Conservation (phyloP, 148 eudicot species). For the Rhododendron kiyosumense region DNA sequence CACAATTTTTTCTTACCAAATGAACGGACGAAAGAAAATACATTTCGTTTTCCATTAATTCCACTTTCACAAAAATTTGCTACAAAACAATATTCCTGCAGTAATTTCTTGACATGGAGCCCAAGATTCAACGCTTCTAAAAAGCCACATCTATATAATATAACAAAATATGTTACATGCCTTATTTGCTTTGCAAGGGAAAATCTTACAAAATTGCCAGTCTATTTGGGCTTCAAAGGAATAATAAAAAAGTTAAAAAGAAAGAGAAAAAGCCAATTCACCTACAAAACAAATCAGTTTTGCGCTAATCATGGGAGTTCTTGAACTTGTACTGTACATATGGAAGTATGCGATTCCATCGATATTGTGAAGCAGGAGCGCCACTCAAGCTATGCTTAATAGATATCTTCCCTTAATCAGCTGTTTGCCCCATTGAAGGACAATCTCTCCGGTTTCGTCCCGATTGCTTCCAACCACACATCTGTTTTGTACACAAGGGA, state of each 20-base stretch:
- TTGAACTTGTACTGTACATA: neutral
- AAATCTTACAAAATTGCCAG: neutral
- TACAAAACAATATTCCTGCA: neutral
- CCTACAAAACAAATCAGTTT: neutral
- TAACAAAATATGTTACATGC: neutral
- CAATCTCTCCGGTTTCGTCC: neutral
- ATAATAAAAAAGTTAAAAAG: neutral
- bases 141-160: neutral
- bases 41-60: neutral
- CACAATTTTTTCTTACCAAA: neutral
- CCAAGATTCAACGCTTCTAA: neutral
- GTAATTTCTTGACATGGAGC: neutral
- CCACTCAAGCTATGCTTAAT: neutral
- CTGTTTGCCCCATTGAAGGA: neutral
- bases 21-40: neutral
- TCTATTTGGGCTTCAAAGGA: neutral
- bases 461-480: neutral
- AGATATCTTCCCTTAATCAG: neutral
- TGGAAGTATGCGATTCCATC: neutral
- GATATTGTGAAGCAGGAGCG: neutral
- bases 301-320: neutral
- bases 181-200: neutral
- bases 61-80: neutral
- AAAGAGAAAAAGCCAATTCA: neutral
- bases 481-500: neutral